phyloP scores from a whole-genome alignment of 2,329 filamentous ascomycete species.

The Phoma sp. region DNA sequence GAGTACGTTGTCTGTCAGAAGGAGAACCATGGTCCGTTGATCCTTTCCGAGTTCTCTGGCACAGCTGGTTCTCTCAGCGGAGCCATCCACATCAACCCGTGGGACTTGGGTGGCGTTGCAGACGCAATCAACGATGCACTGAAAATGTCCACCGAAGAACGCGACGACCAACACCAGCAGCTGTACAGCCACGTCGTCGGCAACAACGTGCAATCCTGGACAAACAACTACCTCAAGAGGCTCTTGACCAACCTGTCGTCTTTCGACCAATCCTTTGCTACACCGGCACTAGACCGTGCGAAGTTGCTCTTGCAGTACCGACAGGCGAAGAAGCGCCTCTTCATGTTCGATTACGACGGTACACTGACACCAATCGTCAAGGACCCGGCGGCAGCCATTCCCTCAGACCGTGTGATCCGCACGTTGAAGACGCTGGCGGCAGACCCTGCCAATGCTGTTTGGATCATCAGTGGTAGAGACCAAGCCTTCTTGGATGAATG shows the following conservation, averaged over 20 bases:
- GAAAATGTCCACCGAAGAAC: slow-evolving; percentile 72
- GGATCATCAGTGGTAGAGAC: slow-evolving; percentile 96
- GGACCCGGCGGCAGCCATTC: slow-evolving; percentile 87
- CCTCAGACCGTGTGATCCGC: slow-evolving; percentile 80
- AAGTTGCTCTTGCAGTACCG: slow-evolving; percentile 77
- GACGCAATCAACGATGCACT: slow-evolving; percentile 82
- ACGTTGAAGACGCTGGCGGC: slow-evolving; percentile 80
- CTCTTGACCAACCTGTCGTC: slow-evolving; percentile 81
- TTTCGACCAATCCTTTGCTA: slow-evolving; percentile 75
- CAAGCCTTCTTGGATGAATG: slow-evolving; percentile 89
- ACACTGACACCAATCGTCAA: slow-evolving; percentile 93
- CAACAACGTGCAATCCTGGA: slow-evolving; percentile 88
- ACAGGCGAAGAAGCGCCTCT: slow-evolving; percentile 77
- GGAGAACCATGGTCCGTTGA: slow-evolving; percentile 83
- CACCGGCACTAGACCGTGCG: slow-evolving; percentile 79
- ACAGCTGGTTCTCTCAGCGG: slow-evolving; percentile 84
- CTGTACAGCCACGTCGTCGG: slow-evolving; percentile 85
- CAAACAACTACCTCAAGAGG: slow-evolving; percentile 76
- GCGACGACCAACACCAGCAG: slow-evolving; percentile 71
- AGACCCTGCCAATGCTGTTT: slow-evolving; percentile 86
- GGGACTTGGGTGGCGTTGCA: slow-evolving; percentile 86
- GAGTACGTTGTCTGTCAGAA: slow-evolving; percentile 95
- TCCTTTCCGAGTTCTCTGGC: slow-evolving; percentile 95
- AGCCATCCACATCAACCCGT: slow-evolving; percentile 96
- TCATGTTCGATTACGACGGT: slow-evolving; percentile 99